Base-by-base conservation (phyloP, 768 basidiomycete species). In the Dacryopinax spathularia region DNA sequence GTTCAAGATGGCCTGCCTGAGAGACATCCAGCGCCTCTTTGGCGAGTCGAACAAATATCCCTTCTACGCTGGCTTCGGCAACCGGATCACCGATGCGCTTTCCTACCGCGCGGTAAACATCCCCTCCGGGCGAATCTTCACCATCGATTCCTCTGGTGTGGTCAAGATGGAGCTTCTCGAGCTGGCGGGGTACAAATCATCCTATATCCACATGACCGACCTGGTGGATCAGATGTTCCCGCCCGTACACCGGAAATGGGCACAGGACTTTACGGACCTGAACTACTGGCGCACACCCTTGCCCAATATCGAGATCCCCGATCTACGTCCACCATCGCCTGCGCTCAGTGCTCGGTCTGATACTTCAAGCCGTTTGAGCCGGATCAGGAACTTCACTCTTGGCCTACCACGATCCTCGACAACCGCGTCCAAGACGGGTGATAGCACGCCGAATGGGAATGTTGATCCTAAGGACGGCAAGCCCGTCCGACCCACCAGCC, bases 151-250 rank as follows among this genome's bases (percentile, higher is more conserved):
- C 36, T 80, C 84, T 29, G 92, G 95, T 7, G 92, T 94, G 69
- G 94, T 99, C 63, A 96, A 94, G 79, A 89, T 95, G 81, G 95
- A 98, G 75, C 77, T 99, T 56, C 77, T 97, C n/a, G 92, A 95
- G 71, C 77, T 96, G 37, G 93, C 94, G 0, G 96, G 96, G 1
- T 96, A 98, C 77, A 96, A 94, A 72, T 95, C 92, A 18, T 92
- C 91, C 85, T 98, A 98, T 73, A 97, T 97, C 65, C 90, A 94
- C 72, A 94, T 98, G 91, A 95, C 94, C 7, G 94, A 98, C 73
- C 82, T 99, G n/a, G 96, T 99, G 16, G 94, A 99, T 76, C 94
- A 96, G 75, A 94, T 96, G 86, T 99, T 99, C 78, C 96, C 96
- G 34, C 91, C 95, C 0, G 92, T 98, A 63, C 82, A 92, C 72